These are phyloP conservation scores for Phytophthora idaei DNA, from an alignment of 352 stramenopile species.

Conservation along the genomic window DNA sequence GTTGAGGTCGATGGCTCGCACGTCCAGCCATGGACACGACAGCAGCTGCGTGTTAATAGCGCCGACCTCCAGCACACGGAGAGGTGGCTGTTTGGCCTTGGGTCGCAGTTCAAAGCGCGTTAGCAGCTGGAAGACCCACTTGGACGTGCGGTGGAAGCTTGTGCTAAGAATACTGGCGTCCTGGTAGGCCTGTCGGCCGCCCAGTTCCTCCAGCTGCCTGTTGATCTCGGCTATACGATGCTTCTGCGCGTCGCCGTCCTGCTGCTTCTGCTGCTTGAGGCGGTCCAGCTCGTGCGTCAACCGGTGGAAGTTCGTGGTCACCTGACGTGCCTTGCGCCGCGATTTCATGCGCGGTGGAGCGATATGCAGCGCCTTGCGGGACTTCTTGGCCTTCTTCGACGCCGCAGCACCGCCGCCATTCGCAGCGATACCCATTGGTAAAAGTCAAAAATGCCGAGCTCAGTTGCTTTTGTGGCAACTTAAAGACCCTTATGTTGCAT, in stretches of 20 bases:
- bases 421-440: conserved; percentile 18
- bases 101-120: conserved; percentile 75
- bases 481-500: conserved; percentile 1
- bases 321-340: conserved; percentile 66
- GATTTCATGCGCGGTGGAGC: conserved; percentile 69
- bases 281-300: conserved; percentile 74
- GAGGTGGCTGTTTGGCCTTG: conserved; percentile 65
- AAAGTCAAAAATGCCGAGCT: not conserved
- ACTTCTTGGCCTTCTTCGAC: conserved; percentile 56
- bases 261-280: conserved; percentile 48
- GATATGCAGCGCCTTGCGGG: conserved; percentile 63
- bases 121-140: conserved; percentile 94
- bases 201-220: conserved; percentile 82
- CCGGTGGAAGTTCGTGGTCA: conserved; percentile 82
- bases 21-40: conserved; percentile 91
- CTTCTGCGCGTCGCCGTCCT: conserved; percentile 31
- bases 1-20: conserved; percentile 96
- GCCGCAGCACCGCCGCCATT: conserved; percentile 21
- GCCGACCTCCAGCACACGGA: conserved; percentile 86
- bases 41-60: conserved; percentile 97
- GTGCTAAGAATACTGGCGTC: conserved; percentile 94
- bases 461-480: conserved; percentile 1
- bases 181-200: conserved; percentile 94
- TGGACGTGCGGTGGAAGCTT: conserved; percentile 94
- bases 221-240: conserved; percentile 62